These are phyloP conservation scores for Acanthamoeba healyi DNA, from an alignment of 208 protist species.

Conservation along the genomic window DNA sequence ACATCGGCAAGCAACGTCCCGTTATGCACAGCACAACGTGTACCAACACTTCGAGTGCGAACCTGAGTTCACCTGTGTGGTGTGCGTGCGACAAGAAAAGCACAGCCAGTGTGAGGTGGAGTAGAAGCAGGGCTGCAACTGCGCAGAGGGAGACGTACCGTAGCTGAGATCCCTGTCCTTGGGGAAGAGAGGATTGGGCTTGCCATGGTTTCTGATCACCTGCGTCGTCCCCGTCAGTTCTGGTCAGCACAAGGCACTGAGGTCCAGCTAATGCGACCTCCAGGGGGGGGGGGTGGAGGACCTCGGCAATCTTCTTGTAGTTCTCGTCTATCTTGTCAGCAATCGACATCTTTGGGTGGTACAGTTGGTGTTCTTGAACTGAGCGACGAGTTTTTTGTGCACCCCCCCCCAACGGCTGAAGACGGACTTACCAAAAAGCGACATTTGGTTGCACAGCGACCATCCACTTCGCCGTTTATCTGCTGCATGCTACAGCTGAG, in stretches of 20 bases:
- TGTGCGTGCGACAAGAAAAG: not conserved
- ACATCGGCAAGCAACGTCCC: no score
- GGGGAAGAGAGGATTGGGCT: constrained; percentile 34
- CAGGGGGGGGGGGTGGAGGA: not conserved
- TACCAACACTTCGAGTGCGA: not conserved
- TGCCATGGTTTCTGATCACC: not conserved
- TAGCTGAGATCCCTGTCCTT: constrained; percentile 33
- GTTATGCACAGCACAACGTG: not conserved
- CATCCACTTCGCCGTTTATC: no score
- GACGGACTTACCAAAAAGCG: no score
- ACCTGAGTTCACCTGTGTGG: not conserved
- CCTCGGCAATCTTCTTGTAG: constrained; percentile 18
- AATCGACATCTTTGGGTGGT: not conserved
- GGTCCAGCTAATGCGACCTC: not conserved
- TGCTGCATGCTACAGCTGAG: no score
- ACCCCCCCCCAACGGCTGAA: no score
- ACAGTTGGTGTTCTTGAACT: no score
- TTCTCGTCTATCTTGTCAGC: constrained; percentile 3
- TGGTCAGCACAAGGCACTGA: not conserved
- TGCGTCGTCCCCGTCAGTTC: not conserved
- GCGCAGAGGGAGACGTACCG: not conserved
- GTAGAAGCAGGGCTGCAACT: no score
- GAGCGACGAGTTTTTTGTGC: no score
- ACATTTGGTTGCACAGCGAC: no score
- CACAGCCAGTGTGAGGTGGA: not conserved